Evolutionary conservation across 2,329 filamentous ascomycete genomes (phyloP), one percentile per base, ranked within the genome.

Genomic region (Sphaceloma murrayae): DNA sequence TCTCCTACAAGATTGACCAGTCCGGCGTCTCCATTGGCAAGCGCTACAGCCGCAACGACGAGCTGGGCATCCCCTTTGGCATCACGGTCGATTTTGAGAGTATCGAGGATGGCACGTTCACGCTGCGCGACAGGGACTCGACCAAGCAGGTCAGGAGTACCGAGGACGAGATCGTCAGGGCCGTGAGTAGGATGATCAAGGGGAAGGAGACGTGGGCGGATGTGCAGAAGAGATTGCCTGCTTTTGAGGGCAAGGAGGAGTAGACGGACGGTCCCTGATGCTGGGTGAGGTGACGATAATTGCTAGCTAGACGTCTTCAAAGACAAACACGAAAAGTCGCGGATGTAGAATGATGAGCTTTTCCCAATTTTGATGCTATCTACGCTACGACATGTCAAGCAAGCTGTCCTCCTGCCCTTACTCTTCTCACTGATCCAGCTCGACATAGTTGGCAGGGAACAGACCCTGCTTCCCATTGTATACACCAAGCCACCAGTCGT

Each of bases 401-500:
- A n/a, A n/a, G 24, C 11, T 6, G 24, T 7, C 24, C 24, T 27
- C 24, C 7, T 5, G 3, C 5, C 11, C n/a, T 8, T 11, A 19
- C 13, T 22, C 8, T 11, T n/a, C 49, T 48, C 64, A 69, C 52
- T 67, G 58, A 49, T 70, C 59, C 34, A 72, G 53, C 54, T 66
- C 59, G 30, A 72, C 68, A 47, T 72, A 72, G 53, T 72, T 72
- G 33, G 68, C 65, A 17, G 67, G 67, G 76, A 98, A 98, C 34
- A 98, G 73, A 49, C 91, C 91, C 21, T 75, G 75, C 47, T 80
- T 75, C 40, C 87, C 87, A 18, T 79, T 73, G 63, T 82, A 93
- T 56, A 84, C 78, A 47, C 91, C 91, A 56, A 89, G 83, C 91
- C 91, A 98, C 91, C 91, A 98, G 60, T 98, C 91, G 53, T 96